phyloP scores from a whole-genome alignment of 208 protist genomes.

The Entamoeba moshkovskii region DNA sequence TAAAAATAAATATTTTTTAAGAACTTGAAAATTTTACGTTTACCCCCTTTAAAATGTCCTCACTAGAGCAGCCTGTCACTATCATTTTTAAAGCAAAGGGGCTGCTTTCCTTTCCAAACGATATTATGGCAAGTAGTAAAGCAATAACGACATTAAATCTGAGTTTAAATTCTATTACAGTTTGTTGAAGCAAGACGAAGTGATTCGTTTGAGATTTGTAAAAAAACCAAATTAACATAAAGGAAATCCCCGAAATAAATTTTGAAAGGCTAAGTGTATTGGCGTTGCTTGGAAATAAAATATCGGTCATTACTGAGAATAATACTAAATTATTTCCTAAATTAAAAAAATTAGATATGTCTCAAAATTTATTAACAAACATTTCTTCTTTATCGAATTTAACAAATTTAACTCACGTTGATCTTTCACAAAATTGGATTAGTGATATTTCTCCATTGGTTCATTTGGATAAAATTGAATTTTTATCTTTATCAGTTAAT shows the following conservation, averaged over 20 bases:
- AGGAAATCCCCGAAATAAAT: not conserved
- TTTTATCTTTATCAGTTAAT: not conserved
- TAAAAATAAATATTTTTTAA: too few species aligned
- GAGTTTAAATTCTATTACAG: not conserved
- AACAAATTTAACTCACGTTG: not conserved
- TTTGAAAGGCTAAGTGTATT: not conserved
- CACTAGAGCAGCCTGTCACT: too few species aligned
- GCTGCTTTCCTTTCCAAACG: not conserved
- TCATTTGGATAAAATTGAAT: not conserved
- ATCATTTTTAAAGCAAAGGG: too few species aligned
- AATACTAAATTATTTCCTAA: not conserved
- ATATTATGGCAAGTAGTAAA: not conserved
- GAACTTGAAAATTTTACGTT: too few species aligned
- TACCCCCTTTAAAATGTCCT: too few species aligned
- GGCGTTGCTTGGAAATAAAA: not conserved
- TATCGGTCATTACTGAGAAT: not conserved
- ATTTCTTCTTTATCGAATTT: not conserved
- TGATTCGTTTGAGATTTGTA: not conserved
- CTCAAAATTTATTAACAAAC: not conserved
- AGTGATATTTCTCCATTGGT: not conserved
- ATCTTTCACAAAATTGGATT: not conserved
- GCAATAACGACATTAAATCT: not conserved
- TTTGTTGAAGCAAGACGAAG: not conserved
- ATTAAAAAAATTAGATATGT: not conserved
- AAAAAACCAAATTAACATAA: not conserved